Base-by-base conservation (phyloP, 805 yeast genomes). In the Sugiyamaella chiloensis region DNA sequence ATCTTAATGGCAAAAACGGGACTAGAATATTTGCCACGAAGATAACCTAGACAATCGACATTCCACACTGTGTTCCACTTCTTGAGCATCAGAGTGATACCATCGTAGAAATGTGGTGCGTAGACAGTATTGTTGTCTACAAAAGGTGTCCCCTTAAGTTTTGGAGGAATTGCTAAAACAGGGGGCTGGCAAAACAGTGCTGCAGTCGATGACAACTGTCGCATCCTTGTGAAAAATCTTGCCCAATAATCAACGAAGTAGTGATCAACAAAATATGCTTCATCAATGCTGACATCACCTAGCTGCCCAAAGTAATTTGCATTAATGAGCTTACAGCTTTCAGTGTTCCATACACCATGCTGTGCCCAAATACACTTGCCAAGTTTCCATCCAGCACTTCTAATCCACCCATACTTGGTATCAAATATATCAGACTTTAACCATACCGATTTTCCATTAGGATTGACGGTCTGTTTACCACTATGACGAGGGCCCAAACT, bases 101-200 rank as follows among this genome's bases (percentile, higher is more conserved):
- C 99, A 63, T 91, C 99, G 62, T 91, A 91, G 63, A 83, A 91
- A 66, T 91, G 99, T 1, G 95, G 93, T 16, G 95, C 81, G 57
- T 82, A 83, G 1, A 85, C 80, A 0, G 91, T 82, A 43, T 75
- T 76, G 1, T 70, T 62, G 58, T 85, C 93, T 9, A 42, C 36
- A 77, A 73, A 24, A 54, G 0, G 59, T 12, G 58, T 52, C 27
- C 73, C 74, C 50, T 72, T 73, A 49, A 87, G 64, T 6, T 65
- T 61, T 1, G 97, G 96, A 0, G 96, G 96, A 4, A 76, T 61
- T 54, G 83, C 85, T 51, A 90, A 67, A 1, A 85, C 90, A 1
- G 96, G 95, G 0, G 95, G 84, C 64, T 88, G 95, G 55, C 89
- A 66, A 20, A 89, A 70, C 8, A 86, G 64, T 51, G 83, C 79